phyloP scores from a whole-genome alignment of 345 rosid genomes.

The Murraya koenigii region DNA sequence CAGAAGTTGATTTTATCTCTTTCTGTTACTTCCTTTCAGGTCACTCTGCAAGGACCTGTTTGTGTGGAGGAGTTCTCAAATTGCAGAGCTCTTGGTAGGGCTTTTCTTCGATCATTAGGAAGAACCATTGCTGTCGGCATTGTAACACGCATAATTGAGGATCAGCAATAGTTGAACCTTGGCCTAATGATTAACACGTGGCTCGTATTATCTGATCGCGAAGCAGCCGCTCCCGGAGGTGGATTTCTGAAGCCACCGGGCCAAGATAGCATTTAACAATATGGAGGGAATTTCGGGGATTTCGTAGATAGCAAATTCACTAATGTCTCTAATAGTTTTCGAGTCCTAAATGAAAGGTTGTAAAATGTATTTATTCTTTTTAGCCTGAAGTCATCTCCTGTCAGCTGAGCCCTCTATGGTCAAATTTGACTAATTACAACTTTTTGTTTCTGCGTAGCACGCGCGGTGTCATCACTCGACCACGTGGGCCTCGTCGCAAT shows the following conservation, averaged over 20 bases:
- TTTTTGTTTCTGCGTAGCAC: neutral
- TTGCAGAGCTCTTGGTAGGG: conserved; percentile 86
- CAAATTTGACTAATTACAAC: no score
- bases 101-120: conserved; percentile 71
- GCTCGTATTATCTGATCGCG: neutral
- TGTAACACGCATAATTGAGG: conserved; percentile 59
- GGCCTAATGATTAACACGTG: neutral
- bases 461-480: neutral
- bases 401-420: no score
- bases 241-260: neutral
- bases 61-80: conserved; percentile 70
- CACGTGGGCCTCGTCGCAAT: neutral
- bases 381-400: no score
- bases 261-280: neutral
- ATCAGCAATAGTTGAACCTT: conserved; percentile 19
- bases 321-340: neutral
- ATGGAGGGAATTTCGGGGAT: neutral
- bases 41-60: conserved; percentile 49
- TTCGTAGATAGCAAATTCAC: neutral
- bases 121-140: conserved; percentile 77
- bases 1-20: conserved; percentile 8
- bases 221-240: neutral
- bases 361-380: conserved; percentile 3
- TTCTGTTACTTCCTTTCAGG: conserved; percentile 38
- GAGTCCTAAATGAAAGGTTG: no score